These are phyloP conservation scores for Exophiala calicioides DNA, from an alignment of 2,329 filamentous ascomycete genomes.

Conservation along the genomic window DNA sequence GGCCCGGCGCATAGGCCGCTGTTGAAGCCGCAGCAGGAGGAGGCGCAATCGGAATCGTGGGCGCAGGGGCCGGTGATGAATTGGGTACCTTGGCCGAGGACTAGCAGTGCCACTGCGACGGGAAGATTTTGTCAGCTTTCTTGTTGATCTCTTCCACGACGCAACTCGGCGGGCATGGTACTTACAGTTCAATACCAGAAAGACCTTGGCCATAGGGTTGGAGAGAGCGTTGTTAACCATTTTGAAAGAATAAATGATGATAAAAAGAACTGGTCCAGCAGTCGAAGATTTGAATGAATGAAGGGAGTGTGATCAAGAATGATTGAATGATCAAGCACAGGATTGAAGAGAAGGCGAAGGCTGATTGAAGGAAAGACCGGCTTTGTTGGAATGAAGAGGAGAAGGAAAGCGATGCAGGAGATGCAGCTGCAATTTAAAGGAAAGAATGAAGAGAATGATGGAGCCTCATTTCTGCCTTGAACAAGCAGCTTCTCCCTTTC, in stretches of 20 bases:
- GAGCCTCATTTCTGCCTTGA: neutral
- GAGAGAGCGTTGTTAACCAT: slow-evolving; percentile 15
- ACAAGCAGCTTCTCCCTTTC: slow-evolving; percentile 13
- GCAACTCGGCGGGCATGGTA: neutral
- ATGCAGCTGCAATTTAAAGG: slow-evolving; percentile 15
- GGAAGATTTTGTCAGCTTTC: slow-evolving; percentile 1
- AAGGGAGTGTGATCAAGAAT: neutral
- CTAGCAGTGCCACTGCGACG: slow-evolving; percentile 19
- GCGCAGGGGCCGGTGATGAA: slow-evolving; percentile 35
- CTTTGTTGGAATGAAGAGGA: neutral
- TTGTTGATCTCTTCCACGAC: no score
- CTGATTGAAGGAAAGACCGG: slow-evolving; percentile 3
- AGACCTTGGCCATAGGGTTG: slow-evolving; percentile 8
- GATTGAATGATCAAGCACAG: slow-evolving; percentile 5
- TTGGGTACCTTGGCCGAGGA: slow-evolving; percentile 28
- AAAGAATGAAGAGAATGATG: neutral
- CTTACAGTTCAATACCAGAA: slow-evolving; percentile 23
- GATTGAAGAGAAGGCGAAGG: neutral
- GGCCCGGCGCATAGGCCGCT: slow-evolving; percentile 37
- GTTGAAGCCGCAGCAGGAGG: slow-evolving; percentile 40
- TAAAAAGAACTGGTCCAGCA: slow-evolving; percentile 11
- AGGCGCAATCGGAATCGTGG: slow-evolving; percentile 34
- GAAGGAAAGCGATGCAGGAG: neutral
- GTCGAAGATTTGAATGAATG: slow-evolving; percentile 12
- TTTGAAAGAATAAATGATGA: slow-evolving; percentile 7